These are phyloP conservation scores for Eremothecium gossypii DNA, from an alignment of 1,139 yeast genomes.

Conservation along the genomic window DNA sequence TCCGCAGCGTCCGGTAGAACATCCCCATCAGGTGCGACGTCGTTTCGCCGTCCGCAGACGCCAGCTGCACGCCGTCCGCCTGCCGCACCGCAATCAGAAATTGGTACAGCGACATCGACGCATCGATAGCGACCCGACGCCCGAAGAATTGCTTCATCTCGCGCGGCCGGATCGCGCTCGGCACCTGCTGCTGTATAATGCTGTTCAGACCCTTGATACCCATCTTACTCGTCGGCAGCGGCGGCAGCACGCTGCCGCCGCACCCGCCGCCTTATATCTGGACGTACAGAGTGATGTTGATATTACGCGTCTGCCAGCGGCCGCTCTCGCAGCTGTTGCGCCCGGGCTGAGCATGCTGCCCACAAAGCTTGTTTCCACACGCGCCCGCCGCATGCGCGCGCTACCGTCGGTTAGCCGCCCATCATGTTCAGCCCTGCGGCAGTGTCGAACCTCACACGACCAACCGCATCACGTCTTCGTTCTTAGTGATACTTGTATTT, in stretches of 20 bases:
- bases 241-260: not conserved
- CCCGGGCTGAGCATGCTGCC: too few species aligned
- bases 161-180: conserved; percentile 63
- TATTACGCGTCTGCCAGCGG: too few species aligned
- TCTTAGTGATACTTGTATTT: too few species aligned
- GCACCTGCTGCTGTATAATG: conserved; percentile 82
- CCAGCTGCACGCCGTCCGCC: conserved; percentile 89
- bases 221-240: conserved; percentile 33
- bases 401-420: too few species aligned
- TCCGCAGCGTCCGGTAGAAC: conserved; percentile 81
- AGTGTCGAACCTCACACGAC: too few species aligned
- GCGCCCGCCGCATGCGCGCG: too few species aligned
- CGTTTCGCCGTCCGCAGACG: conserved; percentile 83
- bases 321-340: too few species aligned
- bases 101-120: conserved; percentile 88
- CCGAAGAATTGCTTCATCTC: conserved; percentile 87
- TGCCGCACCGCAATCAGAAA: conserved; percentile 93
- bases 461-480: too few species aligned
- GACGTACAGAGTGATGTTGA: too few species aligned
- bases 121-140: conserved; percentile 82
- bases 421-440: too few species aligned
- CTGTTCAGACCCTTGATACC: conserved; percentile 60
- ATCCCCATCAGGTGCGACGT: conserved; percentile 94
- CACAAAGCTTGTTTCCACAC: too few species aligned
- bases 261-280: not conserved